Conservation (phyloP, 192 early-diverging fungal species). For the Jimgerdemannia flammicorona region DNA sequence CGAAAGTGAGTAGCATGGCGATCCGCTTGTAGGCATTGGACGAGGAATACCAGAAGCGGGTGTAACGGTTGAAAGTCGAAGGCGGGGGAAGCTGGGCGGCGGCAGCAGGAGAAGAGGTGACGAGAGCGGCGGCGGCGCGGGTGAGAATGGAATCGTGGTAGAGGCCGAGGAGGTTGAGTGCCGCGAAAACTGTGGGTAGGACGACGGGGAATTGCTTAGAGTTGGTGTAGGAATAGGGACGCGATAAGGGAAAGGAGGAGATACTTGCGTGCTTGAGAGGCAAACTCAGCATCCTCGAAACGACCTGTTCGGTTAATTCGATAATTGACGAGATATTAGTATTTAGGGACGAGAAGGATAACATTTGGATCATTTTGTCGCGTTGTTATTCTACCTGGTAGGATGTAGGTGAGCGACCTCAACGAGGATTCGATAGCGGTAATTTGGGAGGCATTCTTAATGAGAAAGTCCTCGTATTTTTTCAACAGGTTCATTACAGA, state of each 20-base stretch:
- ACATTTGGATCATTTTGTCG: background rate
- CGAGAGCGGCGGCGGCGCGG: slow-evolving; percentile 37
- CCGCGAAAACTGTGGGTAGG: slow-evolving; percentile 64
- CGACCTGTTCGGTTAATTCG: slow-evolving; percentile 54
- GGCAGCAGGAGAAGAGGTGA: slow-evolving; percentile 11
- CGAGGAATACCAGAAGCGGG: slow-evolving; percentile 49
- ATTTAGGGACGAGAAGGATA: too few relatives aligned
- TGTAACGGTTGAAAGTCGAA: slow-evolving; percentile 71
- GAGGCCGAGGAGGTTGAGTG: slow-evolving; percentile 73
- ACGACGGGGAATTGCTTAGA: background rate
- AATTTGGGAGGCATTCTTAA: slow-evolving; percentile 86
- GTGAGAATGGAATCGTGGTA: slow-evolving; percentile 84
- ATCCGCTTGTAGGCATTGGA: slow-evolving; percentile 46
- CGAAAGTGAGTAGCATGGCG: slow-evolving; percentile 59
- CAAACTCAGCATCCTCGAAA: slow-evolving; percentile 90
- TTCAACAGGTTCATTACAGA: slow-evolving; percentile 50
- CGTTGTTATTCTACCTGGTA: slow-evolving; percentile 60
- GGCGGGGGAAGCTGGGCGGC: slow-evolving; percentile 31
- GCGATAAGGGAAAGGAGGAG: background rate
- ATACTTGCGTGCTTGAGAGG: slow-evolving; percentile 73
- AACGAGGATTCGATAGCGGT: slow-evolving; percentile 83
- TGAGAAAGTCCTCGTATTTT: slow-evolving; percentile 79
- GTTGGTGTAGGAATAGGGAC: background rate
- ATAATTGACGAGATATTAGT: background rate
- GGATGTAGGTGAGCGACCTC: slow-evolving; percentile 83